Base-by-base conservation (phyloP, 2,329 filamentous ascomycete species). In the Apiospora sp. region DNA sequence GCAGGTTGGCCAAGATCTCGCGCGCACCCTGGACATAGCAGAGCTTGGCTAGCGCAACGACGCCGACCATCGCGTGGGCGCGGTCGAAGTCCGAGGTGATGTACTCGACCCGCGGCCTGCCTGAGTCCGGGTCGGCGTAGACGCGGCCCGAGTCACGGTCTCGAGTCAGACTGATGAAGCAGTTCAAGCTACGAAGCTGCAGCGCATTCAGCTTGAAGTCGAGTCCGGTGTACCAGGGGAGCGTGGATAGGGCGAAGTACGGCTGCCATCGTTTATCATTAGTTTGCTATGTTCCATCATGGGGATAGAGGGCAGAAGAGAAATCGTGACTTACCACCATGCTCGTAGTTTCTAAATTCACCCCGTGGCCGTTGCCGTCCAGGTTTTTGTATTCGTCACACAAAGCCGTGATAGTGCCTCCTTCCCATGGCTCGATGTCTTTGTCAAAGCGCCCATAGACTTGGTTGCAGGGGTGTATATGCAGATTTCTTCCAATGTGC, bases 401-500 rank as follows among this genome's bases (percentile, higher is more conserved):
- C 24, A 95, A 91, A 4, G 90, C 89, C 0, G 95, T 98, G 73
- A 98, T 89, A 76, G 95, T 95, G 1, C 91, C 88, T 22, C 94
- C 92, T 87, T 92, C 91, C 92, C 92, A 94, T 0, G 91, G 91
- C n/a, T 87, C 88, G 27, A 92, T 87, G 48, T 93, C 91, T 73
- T 94, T 87, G 44, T 92, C 86, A 81, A 92, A 95, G n/a, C 91
- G 86, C 2, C 88, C 93, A 4, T 82, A 81, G 7, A 91, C 77
- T 12, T 86, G 79, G 78, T 87, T 88, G 78, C 91, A 92, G 1
- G 95, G 96, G 79, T 98, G 96, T 0, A 98, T 82, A 77, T 96
- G 87, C 4, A 98, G 88, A 77, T 98, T 94, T 10, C 87, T 89
- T 37, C 96, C 96, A 74, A 98, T 92, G 72, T 98, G 92, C 4